A percentile compares a stretch with the other conserved stretches of the same genome.
phyloP scores from a whole-genome alignment of 257 asterid genomes.

The Lavandula angustifolia region DNA sequence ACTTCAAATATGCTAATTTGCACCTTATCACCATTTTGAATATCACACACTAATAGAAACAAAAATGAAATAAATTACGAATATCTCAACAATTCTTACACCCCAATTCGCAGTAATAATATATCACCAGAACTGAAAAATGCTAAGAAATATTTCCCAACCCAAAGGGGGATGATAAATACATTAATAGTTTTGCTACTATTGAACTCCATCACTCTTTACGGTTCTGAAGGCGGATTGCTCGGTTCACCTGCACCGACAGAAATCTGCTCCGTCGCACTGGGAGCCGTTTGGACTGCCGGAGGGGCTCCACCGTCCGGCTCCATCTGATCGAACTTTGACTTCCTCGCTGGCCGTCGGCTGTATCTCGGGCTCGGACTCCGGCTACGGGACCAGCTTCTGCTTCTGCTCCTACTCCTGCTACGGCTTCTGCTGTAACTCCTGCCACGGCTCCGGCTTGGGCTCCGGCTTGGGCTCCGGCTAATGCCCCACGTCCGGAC shows the following conservation, averaged over 20 bases:
- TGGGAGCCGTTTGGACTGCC: constrained; percentile 22
- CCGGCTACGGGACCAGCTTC: constrained; percentile 32
- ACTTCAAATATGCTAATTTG: too few species aligned
- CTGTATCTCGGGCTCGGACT: constrained; percentile 44
- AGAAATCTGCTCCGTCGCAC: neutral
- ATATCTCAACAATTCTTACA: too few species aligned
- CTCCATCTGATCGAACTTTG: constrained; percentile 75
- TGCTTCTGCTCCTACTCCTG: constrained; percentile 15
- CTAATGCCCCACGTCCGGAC: constrained; percentile 35
- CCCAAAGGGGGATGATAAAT: too few species aligned
- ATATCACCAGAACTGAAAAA: too few species aligned
- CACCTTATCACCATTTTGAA: too few species aligned
- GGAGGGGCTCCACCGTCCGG: constrained; percentile 28
- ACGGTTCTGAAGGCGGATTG: neutral
- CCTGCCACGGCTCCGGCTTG: neutral
- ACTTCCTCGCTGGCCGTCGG: constrained; percentile 46
- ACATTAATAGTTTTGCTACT: neutral
- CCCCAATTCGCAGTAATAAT: too few species aligned
- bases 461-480: constrained; percentile 24
- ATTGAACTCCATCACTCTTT: neutral
- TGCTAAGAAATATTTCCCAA: too few species aligned
- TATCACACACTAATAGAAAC: too few species aligned
- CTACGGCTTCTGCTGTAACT: constrained; percentile 47
- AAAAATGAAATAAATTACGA: too few species aligned
- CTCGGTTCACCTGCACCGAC: constrained; percentile 24